These are phyloP conservation scores for Exophiala calicioides DNA, from an alignment of 2,329 filamentous ascomycete species.

Conservation along the genomic window DNA sequence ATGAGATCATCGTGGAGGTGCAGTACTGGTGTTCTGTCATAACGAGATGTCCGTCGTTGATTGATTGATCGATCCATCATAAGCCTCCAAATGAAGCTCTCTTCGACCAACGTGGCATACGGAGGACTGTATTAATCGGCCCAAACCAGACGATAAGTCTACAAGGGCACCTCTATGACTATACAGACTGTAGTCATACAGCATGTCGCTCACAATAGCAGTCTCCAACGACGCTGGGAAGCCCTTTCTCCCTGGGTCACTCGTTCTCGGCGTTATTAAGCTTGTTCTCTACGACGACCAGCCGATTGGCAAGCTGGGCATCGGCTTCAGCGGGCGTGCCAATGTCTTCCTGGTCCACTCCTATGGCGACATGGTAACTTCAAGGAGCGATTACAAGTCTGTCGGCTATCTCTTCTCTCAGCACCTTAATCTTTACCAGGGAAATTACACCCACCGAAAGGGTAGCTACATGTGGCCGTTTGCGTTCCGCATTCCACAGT, in stretches of 20 bases:
- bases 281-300: slow-evolving; percentile 8
- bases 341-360: slow-evolving; percentile 12
- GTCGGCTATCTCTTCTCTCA: slow-evolving; percentile 12
- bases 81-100: too few relatives aligned
- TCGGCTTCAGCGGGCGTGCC: slow-evolving; percentile 13
- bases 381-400: slow-evolving; percentile 8
- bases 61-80: too few relatives aligned
- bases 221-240: slow-evolving; percentile 7
- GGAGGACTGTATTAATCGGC: too few relatives aligned
- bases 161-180: too few relatives aligned
- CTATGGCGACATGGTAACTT: slow-evolving; percentile 8
- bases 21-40: too few relatives aligned
- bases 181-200: too few relatives aligned
- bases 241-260: slow-evolving; percentile 9
- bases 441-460: slow-evolving; percentile 5
- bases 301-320: slow-evolving; percentile 1
- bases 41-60: too few relatives aligned
- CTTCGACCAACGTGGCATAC: too few relatives aligned
- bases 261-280: slow-evolving; percentile 17
- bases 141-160: too few relatives aligned
- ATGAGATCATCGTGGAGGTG: too few relatives aligned
- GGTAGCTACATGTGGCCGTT: slow-evolving; percentile 20
- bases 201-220: slow-evolving; percentile 15
- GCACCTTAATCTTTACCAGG: slow-evolving; percentile 9
- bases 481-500: slow-evolving; percentile 17